phyloP scores from a whole-genome alignment of 2,329 filamentous ascomycete species.

The Xylariales sp. region DNA sequence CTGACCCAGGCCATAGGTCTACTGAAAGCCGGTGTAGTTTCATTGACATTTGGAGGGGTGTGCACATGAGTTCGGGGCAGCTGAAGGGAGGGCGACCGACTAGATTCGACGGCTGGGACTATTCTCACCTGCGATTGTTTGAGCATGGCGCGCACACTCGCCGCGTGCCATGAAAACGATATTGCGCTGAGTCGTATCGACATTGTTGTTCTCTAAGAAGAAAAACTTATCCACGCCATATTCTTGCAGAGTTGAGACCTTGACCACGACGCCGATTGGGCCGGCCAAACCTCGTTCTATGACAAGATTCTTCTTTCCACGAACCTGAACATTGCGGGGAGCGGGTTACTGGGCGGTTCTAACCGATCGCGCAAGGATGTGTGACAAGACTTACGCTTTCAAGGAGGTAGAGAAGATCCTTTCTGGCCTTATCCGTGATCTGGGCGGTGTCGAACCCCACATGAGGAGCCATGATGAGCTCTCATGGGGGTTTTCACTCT shows the following conservation, averaged over 20 bases:
- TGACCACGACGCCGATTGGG: slow-evolving; percentile 85
- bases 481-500: slow-evolving; percentile 33
- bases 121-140: slow-evolving; percentile 86
- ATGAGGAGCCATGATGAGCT: slow-evolving; percentile 64
- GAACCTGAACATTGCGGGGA: slow-evolving; percentile 63
- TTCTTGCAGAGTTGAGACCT: slow-evolving; percentile 91
- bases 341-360: slow-evolving; percentile 12
- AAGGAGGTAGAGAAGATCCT: slow-evolving; percentile 84
- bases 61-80: too few relatives aligned
- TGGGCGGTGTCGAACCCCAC: slow-evolving; percentile 69
- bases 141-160: slow-evolving; percentile 80
- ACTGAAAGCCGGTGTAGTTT: too few relatives aligned
- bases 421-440: slow-evolving; percentile 76
- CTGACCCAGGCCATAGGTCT: too few relatives aligned
- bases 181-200: slow-evolving; percentile 91
- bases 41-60: too few relatives aligned
- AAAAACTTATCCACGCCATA: slow-evolving; percentile 98
- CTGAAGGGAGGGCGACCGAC: too few relatives aligned
- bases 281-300: slow-evolving; percentile 88
- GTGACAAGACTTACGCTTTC: slow-evolving; percentile 74
- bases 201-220: slow-evolving; percentile 91
- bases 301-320: slow-evolving; percentile 97
- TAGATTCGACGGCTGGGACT: too few relatives aligned
- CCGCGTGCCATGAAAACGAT: slow-evolving; percentile 90
- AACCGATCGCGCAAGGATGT: slow-evolving; percentile 9